Evolutionary conservation across 768 basidiomycete species (phyloP).

Genomic region (Coprinopsis marcescibilis): DNA sequence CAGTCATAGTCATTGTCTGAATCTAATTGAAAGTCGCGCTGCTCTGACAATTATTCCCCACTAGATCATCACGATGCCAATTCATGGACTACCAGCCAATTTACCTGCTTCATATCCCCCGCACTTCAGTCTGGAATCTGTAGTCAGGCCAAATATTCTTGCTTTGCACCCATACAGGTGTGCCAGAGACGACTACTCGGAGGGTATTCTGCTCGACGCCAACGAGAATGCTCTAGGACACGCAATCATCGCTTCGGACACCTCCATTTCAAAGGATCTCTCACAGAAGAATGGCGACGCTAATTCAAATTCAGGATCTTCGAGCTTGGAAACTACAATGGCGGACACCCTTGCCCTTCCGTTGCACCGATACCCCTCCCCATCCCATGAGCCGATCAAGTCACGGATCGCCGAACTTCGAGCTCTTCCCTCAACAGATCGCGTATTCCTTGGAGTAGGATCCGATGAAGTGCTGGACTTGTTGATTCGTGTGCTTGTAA

Average conservation of each 20-base stretch:
- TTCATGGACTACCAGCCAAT: conserved; percentile 52
- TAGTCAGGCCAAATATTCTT: conserved; percentile 93
- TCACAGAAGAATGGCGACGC: too few species aligned
- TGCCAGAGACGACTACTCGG: conserved; percentile 91
- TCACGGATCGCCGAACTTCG: conserved; percentile 67
- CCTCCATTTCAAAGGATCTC: conserved; percentile 1
- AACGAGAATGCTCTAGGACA: conserved; percentile 96
- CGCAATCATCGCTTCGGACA: conserved; percentile 47
- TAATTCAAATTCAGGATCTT: too few species aligned
- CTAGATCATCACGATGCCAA: conserved; percentile 55
- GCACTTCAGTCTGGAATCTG: conserved; percentile 80
- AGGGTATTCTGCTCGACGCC: conserved; percentile 90
- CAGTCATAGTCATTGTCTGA: too few species aligned
- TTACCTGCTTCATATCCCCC: conserved; percentile 45
- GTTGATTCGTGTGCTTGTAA: conserved; percentile 84
- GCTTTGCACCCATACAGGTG: conserved; percentile 90
- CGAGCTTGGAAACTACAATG: conserved; percentile 18
- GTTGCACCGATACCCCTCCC: conserved; percentile 92
- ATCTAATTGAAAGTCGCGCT: too few species aligned
- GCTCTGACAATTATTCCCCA: too few species aligned
- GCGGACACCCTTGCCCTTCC: conserved; percentile 39
- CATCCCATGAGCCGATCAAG: conserved; percentile 79
- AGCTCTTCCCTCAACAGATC: conserved; percentile 51
- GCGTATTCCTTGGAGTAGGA: conserved; percentile 93
- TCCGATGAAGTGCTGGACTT: conserved; percentile 96